Base-by-base conservation (phyloP, 306 rosid genomes). In the Cicer chorassanicum region DNA sequence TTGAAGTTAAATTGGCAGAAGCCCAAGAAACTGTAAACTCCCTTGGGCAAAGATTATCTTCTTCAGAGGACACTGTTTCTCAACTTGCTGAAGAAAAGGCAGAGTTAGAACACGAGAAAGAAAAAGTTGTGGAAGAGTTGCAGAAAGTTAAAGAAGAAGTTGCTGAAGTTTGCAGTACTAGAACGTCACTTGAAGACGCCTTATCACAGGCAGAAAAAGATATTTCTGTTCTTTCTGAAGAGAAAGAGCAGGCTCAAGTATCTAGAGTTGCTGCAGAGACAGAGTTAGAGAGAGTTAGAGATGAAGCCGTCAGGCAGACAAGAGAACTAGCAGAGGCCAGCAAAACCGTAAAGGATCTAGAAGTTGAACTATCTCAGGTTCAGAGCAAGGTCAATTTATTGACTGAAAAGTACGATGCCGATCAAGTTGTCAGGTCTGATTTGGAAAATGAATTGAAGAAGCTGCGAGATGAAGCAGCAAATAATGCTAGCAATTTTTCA, bases 371-470 rank as follows among this genome's bases (percentile, higher is more conserved):
- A 21, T 87, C 86, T 69, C 83, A 69, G 88, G 76, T 76, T 78
- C 85, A 87, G 86, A 59, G 77, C 61, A 81, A 83, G 50, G 65
- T 83, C 76, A 65, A 74, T 73, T 64, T 84, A 67, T 89, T 92
- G 78, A 80, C 79, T 36, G 97, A 92, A 79, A 89, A 85, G 80
- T 84, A 83, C 51, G 80, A 83, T 77, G 85, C 84, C 16, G 91
- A 84, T 55, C 92, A 82, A 84, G 65, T 72, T 76, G 78, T 76
- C 68, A 85, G 82, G 82, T 80, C 68, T 60, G 83, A 85, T 59
- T 83, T 89, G 86, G 96, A 90, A 83, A 85, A 46, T 77, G 92
- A 94, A 81, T 80, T 89, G 78, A 88, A 84, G 88, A 81, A 79
- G 75, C 82, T 90, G 84, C 90, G 78, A 80, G 96, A 84, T 57